These are phyloP conservation scores for Achaetomiella virescens DNA, from an alignment of 495 filamentous ascomycete genomes.

Conservation along the genomic window DNA sequence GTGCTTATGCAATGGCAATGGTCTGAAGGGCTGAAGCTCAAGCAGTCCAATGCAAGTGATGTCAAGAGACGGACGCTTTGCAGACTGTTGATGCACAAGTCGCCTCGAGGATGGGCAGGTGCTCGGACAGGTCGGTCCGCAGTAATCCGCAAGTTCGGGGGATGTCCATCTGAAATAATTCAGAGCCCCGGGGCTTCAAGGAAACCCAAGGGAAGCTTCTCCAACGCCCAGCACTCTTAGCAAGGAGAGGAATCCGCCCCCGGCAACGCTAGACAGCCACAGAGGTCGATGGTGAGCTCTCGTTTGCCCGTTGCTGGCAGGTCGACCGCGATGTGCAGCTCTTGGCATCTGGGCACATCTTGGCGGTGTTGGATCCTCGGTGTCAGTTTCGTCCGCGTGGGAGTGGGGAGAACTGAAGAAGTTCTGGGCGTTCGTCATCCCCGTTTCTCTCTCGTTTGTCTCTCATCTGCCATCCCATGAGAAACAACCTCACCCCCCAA, in stretches of 20 bases:
- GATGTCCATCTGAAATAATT: too few species aligned
- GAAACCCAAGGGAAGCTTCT: background rate
- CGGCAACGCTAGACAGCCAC: background rate
- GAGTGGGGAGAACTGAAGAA: background rate
- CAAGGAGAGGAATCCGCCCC: background rate
- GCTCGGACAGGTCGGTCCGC: too few species aligned
- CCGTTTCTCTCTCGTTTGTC: too few species aligned
- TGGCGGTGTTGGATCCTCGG: conserved; percentile 2
- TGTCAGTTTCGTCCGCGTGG: background rate
- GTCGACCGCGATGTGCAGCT: background rate
- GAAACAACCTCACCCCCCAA: too few species aligned
- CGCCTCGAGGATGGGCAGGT: too few species aligned
- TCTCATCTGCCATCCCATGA: too few species aligned
- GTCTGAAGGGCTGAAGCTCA: too few species aligned
- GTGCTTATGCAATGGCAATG: background rate
- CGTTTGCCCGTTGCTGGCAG: background rate
- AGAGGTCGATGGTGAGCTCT: background rate
- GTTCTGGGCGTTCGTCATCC: background rate
- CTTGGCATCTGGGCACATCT: conserved; percentile 8
- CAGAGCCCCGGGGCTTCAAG: background rate
- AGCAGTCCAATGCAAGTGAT: too few species aligned
- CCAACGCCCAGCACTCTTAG: background rate
- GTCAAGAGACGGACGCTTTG: too few species aligned
- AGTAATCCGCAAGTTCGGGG: too few species aligned
- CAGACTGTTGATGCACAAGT: too few species aligned